A percentile compares a stretch with the other conserved stretches of the same genome.
Evolutionary conservation across 148 eudicot species (phyloP).

Genomic region (Bassia scoparia): DNA sequence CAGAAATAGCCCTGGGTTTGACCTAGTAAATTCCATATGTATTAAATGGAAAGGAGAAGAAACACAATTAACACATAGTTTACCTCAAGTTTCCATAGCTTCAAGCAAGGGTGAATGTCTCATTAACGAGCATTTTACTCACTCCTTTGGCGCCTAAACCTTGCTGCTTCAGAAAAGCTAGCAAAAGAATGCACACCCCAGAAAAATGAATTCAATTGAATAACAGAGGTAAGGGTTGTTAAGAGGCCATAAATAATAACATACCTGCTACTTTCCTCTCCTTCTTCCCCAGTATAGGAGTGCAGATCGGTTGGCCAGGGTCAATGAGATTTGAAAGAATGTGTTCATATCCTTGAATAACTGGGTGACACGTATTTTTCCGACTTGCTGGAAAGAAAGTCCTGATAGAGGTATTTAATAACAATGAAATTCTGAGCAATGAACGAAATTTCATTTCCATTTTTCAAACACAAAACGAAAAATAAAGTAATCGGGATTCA

Average conservation of each 20-base stretch:
- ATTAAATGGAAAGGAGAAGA: not conserved
- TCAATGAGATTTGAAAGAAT: constrained; percentile 82
- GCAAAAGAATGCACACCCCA: constrained; percentile 19
- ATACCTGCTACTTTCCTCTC: constrained; percentile 98
- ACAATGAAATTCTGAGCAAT: constrained; percentile 21
- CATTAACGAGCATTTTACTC: constrained; percentile 69
- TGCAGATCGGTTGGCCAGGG: constrained; percentile 84
- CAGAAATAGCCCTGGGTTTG: not conserved
- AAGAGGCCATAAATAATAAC: constrained; percentile 7
- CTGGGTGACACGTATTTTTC: constrained; percentile 66
- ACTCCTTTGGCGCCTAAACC: constrained; percentile 75
- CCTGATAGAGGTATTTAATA: constrained; percentile 38
- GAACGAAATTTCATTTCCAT: not conserved
- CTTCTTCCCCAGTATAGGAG: constrained; percentile 84
- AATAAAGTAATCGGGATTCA: too few relatives aligned
- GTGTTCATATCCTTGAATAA: constrained; percentile 94
- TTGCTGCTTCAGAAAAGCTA: constrained; percentile 99
- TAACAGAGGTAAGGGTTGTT: constrained; percentile 1
- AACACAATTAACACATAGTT: constrained; percentile 1
- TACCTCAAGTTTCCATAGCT: constrained; percentile 83
- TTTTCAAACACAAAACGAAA: too few relatives aligned
- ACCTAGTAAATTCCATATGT: not conserved
- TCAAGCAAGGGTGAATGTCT: constrained; percentile 97
- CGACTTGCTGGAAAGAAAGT: constrained; percentile 60
- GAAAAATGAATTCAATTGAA: constrained; percentile 2